A percentile compares a stretch with the other conserved stretches of the same genome.
Conservation (phyloP, 495 filamentous ascomycete genomes). For the Penicillium flavigenum region DNA sequence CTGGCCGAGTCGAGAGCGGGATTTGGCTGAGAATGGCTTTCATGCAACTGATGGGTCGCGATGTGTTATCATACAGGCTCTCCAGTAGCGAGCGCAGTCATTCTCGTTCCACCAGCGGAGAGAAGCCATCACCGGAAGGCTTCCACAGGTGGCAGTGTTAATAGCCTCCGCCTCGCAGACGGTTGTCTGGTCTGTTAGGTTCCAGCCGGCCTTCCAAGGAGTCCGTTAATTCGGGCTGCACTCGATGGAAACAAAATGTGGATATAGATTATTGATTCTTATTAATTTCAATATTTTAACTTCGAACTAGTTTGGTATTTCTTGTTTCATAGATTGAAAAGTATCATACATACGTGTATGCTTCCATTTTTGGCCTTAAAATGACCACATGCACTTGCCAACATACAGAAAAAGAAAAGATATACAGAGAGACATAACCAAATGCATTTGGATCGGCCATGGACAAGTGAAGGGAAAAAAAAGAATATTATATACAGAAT, state of each 20-base stretch:
- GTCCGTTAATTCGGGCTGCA: not conserved
- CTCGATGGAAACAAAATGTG: not conserved
- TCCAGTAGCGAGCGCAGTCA: not conserved
- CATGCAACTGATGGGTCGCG: constrained; percentile 26
- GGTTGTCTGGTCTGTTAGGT: too few relatives aligned
- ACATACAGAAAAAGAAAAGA: not conserved
- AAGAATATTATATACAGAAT: constrained; percentile 11
- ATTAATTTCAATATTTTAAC: not conserved
- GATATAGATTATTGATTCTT: not conserved
- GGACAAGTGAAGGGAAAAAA: not conserved
- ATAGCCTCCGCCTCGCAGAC: too few relatives aligned
- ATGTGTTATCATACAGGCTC: constrained; percentile 26
- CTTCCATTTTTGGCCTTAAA: not conserved
- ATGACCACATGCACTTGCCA: not conserved
- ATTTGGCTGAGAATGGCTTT: constrained; percentile 23
- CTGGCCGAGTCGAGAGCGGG: constrained; percentile 22
- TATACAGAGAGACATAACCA: not conserved
- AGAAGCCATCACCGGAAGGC: too few relatives aligned
- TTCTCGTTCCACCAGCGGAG: not conserved
- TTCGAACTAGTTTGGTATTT: not conserved
- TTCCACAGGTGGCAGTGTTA: too few relatives aligned
- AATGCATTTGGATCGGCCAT: constrained; percentile 2
- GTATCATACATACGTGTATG: constrained; percentile 1
- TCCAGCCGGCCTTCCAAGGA: too few relatives aligned
- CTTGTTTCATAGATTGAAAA: not conserved